Conservation (phyloP, 164 flowering plant species). For the Brasenia schreberi region DNA sequence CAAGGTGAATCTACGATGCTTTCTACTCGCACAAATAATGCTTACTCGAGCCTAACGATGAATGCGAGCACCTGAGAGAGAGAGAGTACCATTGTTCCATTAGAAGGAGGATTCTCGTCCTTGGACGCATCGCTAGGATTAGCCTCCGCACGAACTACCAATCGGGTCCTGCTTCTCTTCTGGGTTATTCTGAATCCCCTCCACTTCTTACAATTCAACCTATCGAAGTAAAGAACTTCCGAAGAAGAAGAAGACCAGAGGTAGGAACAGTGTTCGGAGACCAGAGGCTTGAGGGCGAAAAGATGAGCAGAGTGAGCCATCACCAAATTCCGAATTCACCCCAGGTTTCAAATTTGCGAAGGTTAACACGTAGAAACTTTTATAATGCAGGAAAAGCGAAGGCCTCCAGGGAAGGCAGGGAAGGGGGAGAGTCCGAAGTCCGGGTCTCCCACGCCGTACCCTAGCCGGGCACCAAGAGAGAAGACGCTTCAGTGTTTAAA, state of each 20-base stretch:
- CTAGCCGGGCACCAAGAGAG: no score
- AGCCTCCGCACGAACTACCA: background rate
- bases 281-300: background rate
- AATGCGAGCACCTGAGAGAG: background rate
- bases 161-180: background rate
- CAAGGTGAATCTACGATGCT: no score
- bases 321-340: no score
- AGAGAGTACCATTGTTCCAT: background rate
- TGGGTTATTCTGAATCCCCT: background rate
- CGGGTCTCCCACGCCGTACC: no score
- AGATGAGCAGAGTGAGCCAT: background rate
- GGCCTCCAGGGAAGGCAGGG: no score
- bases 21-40: no score
- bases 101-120: background rate
- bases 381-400: no score
- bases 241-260: background rate
- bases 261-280: background rate
- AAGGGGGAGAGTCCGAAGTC: no score
- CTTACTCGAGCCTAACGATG: background rate
- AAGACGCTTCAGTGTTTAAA: no score
- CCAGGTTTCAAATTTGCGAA: background rate
- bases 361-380: background rate
- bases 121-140: background rate
- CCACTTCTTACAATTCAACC: background rate
- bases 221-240: background rate